Evolutionary conservation across 805 yeast genomes (phyloP).

Genomic region (Saccharomycopsis sp.): DNA sequence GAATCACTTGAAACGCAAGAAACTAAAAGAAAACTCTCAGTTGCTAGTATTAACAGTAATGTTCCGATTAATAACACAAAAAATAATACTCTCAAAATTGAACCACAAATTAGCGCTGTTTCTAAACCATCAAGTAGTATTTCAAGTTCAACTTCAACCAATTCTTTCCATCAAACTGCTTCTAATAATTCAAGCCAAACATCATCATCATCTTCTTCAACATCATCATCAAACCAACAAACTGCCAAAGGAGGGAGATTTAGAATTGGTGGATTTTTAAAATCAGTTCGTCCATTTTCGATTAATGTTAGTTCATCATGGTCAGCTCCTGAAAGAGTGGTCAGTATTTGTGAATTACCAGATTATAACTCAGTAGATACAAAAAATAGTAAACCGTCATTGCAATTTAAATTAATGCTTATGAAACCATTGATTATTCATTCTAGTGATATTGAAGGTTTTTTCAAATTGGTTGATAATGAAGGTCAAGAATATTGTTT

Average conservation of each 20-base stretch:
- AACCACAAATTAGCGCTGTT: neutral
- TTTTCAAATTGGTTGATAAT: slow-evolving; percentile 34
- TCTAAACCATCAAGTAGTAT: neutral
- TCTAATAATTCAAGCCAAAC: neutral
- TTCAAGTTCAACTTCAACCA: neutral
- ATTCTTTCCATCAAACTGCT: neutral
- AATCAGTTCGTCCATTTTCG: slow-evolving; percentile 49
- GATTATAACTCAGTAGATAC: slow-evolving; percentile 30
- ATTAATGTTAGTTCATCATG: slow-evolving; percentile 33
- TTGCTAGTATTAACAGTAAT: neutral
- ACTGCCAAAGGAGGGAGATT: slow-evolving; percentile 24
- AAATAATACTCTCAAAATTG: neutral
- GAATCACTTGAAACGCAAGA: slow-evolving; percentile 31
- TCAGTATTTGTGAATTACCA: slow-evolving; percentile 50
- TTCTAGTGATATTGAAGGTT: slow-evolving; percentile 29
- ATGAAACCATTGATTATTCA: slow-evolving; percentile 28
- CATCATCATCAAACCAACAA: neutral
- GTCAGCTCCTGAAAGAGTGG: slow-evolving; percentile 35
- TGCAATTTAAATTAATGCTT: slow-evolving; percentile 35
- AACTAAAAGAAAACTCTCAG: slow-evolving; percentile 1
- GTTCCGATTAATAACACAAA: neutral
- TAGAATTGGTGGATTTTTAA: slow-evolving; percentile 50
- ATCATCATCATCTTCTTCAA: neutral
- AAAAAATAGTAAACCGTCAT: slow-evolving; percentile 37
- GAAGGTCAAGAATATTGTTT: slow-evolving; percentile 48